Conservation (phyloP, 371 early-diverging fungal species). For the Lichtheimia hyalospora region DNA sequence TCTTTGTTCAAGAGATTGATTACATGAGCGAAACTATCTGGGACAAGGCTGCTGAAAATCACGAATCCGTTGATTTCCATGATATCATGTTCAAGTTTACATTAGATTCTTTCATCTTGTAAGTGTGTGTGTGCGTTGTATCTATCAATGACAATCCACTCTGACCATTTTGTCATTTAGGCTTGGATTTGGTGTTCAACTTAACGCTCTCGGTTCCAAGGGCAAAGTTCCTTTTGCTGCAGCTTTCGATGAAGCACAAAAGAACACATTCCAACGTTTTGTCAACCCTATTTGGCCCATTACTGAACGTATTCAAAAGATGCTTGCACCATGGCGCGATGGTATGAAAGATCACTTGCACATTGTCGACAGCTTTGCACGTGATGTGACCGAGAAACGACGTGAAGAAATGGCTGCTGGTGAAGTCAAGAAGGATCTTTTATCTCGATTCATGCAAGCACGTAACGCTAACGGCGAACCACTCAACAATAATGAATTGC, state of each 20-base stretch:
- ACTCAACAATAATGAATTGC: slow-evolving; percentile 46
- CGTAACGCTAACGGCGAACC: slow-evolving; percentile 50
- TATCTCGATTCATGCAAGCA: slow-evolving; percentile 60
- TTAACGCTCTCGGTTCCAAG: slow-evolving; percentile 27
- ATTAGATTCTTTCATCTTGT: slow-evolving; percentile 53
- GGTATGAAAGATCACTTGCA: slow-evolving; percentile 36
- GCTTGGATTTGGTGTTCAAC: slow-evolving; percentile 45
- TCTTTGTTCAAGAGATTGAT: slow-evolving; percentile 49
- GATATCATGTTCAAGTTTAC: slow-evolving; percentile 48
- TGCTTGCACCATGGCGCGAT: slow-evolving; percentile 14
- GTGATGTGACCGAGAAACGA: slow-evolving; percentile 39
- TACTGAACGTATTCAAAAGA: slow-evolving; percentile 21
- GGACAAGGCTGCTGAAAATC: slow-evolving; percentile 27
- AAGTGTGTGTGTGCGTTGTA: slow-evolving; percentile 10
- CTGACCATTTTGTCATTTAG: slow-evolving; percentile 14
- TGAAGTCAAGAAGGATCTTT: slow-evolving; percentile 43
- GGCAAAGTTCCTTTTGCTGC: slow-evolving; percentile 51
- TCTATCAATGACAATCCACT: neutral
- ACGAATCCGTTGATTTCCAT: slow-evolving; percentile 35
- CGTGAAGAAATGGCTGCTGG: slow-evolving; percentile 21
- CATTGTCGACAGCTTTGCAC: slow-evolving; percentile 47
- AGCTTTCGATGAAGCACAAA: slow-evolving; percentile 56
- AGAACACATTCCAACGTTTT: slow-evolving; percentile 30
- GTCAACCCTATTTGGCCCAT: slow-evolving; percentile 42
- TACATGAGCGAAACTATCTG: slow-evolving; percentile 23